Base-by-base conservation (phyloP, 73 alveolate genomes). In the Symbiodinium natans region DNA sequence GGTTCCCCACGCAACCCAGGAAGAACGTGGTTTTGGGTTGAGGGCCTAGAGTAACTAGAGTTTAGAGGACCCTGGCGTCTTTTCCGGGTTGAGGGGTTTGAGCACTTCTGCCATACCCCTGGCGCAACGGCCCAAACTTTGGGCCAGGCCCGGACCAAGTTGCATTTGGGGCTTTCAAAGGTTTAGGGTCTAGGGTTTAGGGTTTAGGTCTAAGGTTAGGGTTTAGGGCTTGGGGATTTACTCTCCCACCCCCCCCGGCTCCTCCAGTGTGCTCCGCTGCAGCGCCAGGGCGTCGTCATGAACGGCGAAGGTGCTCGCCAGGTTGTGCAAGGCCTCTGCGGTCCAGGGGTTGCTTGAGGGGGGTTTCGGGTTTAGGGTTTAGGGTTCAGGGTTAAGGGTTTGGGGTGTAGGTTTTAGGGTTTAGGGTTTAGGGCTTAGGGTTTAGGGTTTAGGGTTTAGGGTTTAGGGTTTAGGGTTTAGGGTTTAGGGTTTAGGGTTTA, bases 181-280 rank as follows among this genome's bases (percentile, higher is more conserved):
- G 19, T 43, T 43, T 43, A 11, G 5, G 56, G 56, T 11, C 56
- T 43, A 11, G 5, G 19, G 19, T 5, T 11, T 43, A 5, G 56
- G 56, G 5, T 43, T 43, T 8, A 11, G 5, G 56, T 43, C 56
- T 43, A 8, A 43, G 56, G 56, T 5, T 43, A 43, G 56, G 56
- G 56, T 43, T 43, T 46, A 10, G 36, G 40, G 36, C 31, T 63
- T 15, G 77, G 77, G 29, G 77, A 11, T 63, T 3, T 10, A 6
- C 9, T 0, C 77, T 0, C 34, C 0, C 15, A 27, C 36, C 25
- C 77, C 77, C 25, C 77, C 77, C 0, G 34, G 31, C 36, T 63
- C 77, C 77, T 63, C 77, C 77, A 63, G 36, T 8, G 77, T 63
- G 77, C 77, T 17, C 36, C 77, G 77, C 34, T 63, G 77, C 77